Base-by-base conservation (phyloP, 2,329 filamentous ascomycete species). In the Talaromyces sp. region DNA sequence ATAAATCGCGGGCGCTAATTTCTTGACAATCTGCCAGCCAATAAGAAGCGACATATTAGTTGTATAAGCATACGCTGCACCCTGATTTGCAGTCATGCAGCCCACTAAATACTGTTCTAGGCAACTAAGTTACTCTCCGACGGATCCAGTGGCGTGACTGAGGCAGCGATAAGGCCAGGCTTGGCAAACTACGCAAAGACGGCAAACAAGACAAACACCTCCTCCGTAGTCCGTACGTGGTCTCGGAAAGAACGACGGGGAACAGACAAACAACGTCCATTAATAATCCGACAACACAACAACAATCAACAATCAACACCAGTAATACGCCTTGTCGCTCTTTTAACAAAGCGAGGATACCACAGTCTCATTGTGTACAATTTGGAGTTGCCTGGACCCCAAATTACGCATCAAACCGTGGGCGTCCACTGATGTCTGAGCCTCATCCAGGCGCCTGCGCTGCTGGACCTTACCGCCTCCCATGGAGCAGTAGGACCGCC, bases 381-480 rank as follows among this genome's bases (percentile, higher is more conserved):
- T 35, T 7, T 21, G 45, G 33, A 28, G n/a, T 5, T 35, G 28
- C 17, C 25, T 48, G 13, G 45, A n/a, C 45, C 31, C 45, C 25
- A n/a, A 19, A 19, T 33, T 33, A 48, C 28, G 28, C 25, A 48
- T 19, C 45, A 48, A 2, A 10, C 45, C 17, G n/a, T 19, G 7
- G 6, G 39, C 21, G 48, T 25, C 35, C 35, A 52, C 19, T 51
- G 31, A 35, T 10, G 13, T 28, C 53, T 17, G 33, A 25, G 53
- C 36, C 53, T 48, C 53, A 39, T 28, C 25, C 19, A 25, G 41
- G 31, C 35, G 53, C 43, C 52, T 45, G 43, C 53, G 48, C 40
- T 56, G 21, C 40, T 56, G 36, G 43, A 56, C 45, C 43, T 56
- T 56, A 50, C 54, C 54, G 54, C 54, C 54, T 48, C 25, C 54